Conservation (phyloP, 2,329 filamentous ascomycete genomes). For the Fusarium clavum region DNA sequence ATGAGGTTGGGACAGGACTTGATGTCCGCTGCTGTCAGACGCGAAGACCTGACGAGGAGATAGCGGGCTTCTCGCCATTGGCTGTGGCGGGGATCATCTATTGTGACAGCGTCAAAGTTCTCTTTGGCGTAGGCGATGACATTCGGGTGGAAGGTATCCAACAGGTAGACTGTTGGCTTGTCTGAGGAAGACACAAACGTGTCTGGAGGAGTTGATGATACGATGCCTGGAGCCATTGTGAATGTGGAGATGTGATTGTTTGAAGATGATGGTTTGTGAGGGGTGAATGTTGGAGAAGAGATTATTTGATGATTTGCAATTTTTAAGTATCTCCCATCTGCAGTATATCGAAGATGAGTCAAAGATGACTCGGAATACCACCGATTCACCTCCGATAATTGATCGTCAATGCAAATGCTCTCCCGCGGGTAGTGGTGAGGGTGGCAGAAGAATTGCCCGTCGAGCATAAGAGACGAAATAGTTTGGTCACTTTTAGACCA, state of each 20-base stretch:
- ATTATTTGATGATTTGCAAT: conserved; percentile 7
- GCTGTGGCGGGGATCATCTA: conserved; percentile 48
- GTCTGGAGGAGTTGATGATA: conserved; percentile 11
- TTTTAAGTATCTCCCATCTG: conserved; percentile 1
- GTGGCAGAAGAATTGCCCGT: background rate
- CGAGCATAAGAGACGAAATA: background rate
- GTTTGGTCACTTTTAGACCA: fast-evolving
- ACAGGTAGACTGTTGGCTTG: conserved; percentile 55
- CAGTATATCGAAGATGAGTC: background rate
- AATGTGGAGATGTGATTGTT: background rate
- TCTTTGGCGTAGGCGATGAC: conserved; percentile 51
- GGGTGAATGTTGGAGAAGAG: background rate
- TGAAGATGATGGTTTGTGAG: background rate
- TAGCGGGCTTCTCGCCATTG: conserved; percentile 58
- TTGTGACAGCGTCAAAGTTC: conserved; percentile 55
- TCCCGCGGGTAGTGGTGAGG: background rate
- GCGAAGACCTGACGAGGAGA: conserved; percentile 54
- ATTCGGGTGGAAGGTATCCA: conserved; percentile 54
- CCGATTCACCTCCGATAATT: background rate
- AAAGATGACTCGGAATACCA: background rate
- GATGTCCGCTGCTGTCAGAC: conserved; percentile 54
- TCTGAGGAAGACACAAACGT: background rate
- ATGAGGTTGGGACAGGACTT: conserved; percentile 51
- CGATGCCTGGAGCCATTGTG: conserved; percentile 21
- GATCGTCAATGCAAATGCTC: background rate